Percentiles rank a stretch among this genome's conserved stretches.
Evolutionary conservation across 129 eudicot genomes (phyloP).

Genomic region (Pulicaria dysenterica): DNA sequence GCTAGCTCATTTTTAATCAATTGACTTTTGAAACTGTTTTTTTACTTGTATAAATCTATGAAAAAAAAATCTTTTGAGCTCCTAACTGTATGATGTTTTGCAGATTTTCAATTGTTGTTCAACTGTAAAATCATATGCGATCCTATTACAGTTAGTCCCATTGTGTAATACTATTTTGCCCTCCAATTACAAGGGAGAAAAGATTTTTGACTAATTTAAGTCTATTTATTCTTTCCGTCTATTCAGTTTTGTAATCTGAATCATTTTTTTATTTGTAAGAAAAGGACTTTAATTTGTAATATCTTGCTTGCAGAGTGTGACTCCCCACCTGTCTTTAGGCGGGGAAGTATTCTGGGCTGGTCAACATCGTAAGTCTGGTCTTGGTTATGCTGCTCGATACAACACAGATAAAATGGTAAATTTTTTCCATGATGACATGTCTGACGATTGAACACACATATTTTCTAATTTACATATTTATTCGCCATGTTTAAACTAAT

Average conservation of each 20-base stretch:
- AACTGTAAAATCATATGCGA: not conserved
- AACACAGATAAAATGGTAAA: conserved; percentile 88
- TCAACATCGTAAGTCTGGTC: conserved; percentile 84
- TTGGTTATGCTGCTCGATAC: conserved; percentile 82
- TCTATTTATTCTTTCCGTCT: no score
- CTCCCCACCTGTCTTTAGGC: conserved; percentile 82
- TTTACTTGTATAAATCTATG: not conserved
- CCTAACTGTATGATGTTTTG: not conserved
- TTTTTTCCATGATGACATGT: conserved; percentile 5
- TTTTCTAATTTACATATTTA: not conserved
- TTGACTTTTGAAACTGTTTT: not conserved
- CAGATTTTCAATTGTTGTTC: not conserved
- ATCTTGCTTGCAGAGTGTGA: conserved; percentile 68
- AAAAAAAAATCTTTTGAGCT: not conserved
- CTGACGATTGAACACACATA: not conserved
- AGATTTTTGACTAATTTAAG: not conserved
- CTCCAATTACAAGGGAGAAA: not conserved
- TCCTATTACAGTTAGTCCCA: not conserved
- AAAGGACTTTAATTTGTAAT: not conserved
- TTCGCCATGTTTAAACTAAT: not conserved
- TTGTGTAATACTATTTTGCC: not conserved
- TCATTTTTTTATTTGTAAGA: not conserved
- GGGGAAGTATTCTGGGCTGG: conserved; percentile 98
- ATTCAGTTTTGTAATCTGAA: no score
- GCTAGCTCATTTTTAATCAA: not conserved